These are phyloP conservation scores for Sphagnum magellanicum DNA, from an alignment of 228 moss, liverwort and hornwort genomes.

Conservation along the genomic window DNA sequence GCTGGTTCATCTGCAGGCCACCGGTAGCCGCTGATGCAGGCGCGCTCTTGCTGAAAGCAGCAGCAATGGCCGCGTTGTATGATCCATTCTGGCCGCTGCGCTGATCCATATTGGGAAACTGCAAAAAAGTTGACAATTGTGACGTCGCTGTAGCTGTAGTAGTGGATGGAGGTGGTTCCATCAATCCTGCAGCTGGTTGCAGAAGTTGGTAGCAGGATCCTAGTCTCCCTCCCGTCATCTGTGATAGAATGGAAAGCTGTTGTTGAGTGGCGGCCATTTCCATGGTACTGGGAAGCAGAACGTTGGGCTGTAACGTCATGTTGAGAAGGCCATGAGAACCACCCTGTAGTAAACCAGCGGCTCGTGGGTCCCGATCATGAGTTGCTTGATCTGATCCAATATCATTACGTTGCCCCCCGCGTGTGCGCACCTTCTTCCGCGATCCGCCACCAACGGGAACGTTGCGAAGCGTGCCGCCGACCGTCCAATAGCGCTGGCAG, in stretches of 20 bases:
- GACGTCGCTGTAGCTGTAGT: slow-evolving; percentile 11
- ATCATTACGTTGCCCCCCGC: slow-evolving; percentile 11
- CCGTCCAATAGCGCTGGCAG: slow-evolving; percentile 55
- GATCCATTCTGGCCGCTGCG: slow-evolving; percentile 4
- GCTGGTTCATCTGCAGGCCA: neutral
- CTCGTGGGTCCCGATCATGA: too few relatives aligned
- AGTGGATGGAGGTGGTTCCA: slow-evolving; percentile 18
- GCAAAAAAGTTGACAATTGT: slow-evolving; percentile 12
- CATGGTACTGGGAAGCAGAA: neutral
- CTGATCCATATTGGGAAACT: slow-evolving; percentile 15
- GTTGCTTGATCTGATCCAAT: too few relatives aligned
- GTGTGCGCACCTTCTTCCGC: slow-evolving; percentile 40
- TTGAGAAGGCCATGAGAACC: neutral
- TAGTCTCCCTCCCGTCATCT: neutral
- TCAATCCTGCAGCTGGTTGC: neutral
- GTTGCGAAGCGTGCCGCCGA: slow-evolving; percentile 40
- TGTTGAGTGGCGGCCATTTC: slow-evolving; percentile 21
- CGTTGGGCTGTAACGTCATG: slow-evolving; percentile 10
- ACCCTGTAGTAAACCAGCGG: too few relatives aligned
- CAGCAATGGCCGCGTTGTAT: slow-evolving; percentile 12
- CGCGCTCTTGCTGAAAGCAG: slow-evolving; percentile 9
- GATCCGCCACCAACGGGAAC: slow-evolving; percentile 50
- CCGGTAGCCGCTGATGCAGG: slow-evolving; percentile 6
- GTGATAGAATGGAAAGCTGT: slow-evolving; percentile 29
- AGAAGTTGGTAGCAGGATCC: neutral